Evolutionary conservation across 2,329 filamentous ascomycete species (phyloP).

Genomic region (Aspergillus pseudotamarii): DNA sequence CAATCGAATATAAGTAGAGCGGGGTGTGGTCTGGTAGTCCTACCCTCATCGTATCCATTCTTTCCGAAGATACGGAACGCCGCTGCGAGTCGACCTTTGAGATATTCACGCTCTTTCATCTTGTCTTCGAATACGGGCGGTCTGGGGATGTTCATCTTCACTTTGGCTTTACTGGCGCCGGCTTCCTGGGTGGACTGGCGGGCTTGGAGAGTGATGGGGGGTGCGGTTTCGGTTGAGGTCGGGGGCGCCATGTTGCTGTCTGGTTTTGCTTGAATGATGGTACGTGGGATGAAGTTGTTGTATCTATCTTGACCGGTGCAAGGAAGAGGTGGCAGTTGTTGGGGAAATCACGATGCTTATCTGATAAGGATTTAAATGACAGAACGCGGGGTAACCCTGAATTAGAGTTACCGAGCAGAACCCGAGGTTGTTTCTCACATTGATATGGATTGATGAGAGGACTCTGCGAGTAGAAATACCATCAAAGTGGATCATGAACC

Average conservation of each 20-base stretch:
- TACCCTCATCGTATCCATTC: constrained; percentile 57
- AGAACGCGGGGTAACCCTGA: background rate
- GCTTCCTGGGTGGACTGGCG: constrained; percentile 27
- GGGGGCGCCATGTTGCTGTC: constrained; percentile 30
- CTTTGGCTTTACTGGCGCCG: constrained; percentile 29
- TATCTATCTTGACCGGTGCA: too few species aligned
- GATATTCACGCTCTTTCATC: constrained; percentile 53
- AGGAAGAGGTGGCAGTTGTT: background rate
- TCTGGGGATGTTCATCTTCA: constrained; percentile 36
- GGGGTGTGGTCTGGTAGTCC: background rate
- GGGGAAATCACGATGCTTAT: background rate
- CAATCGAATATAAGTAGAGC: background rate
- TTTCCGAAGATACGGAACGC: constrained; percentile 63
- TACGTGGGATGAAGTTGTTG: background rate
- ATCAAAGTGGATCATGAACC: too few species aligned
- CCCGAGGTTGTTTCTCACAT: background rate
- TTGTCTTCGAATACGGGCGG: constrained; percentile 46
- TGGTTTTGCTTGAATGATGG: background rate
- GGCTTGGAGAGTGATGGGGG: constrained; percentile 19
- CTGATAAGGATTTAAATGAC: background rate
- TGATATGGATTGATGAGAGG: too few species aligned
- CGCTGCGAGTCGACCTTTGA: constrained; percentile 58
- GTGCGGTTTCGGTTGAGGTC: constrained; percentile 28
- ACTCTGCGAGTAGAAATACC: too few species aligned
- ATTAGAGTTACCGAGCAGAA: background rate